phyloP scores from a whole-genome alignment of 257 asterid genomes.

The Rubia yunnanensis region DNA sequence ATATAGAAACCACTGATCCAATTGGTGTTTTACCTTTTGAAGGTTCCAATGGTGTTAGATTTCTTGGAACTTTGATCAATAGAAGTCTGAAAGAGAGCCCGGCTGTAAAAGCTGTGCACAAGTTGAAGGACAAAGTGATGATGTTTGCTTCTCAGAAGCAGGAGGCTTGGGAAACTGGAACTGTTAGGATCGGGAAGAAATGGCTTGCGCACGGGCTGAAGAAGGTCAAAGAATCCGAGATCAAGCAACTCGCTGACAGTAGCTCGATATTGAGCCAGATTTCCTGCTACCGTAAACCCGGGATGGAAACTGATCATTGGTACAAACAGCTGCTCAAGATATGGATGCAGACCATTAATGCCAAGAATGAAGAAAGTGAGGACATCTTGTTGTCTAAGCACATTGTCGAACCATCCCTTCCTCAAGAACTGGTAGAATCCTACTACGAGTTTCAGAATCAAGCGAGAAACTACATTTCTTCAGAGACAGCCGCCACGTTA shows the following conservation, averaged over 20 bases:
- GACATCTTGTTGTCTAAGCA: conserved; percentile 45
- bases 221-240: conserved; percentile 92
- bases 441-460: conserved; percentile 56
- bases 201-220: conserved; percentile 86
- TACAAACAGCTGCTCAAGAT: conserved; percentile 59
- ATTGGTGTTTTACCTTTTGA: conserved; percentile 41
- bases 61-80: conserved; percentile 61
- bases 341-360: conserved; percentile 65
- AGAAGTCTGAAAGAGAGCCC: conserved; percentile 51
- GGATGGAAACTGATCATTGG: conserved; percentile 94
- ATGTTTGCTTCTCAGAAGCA: conserved; percentile 24
- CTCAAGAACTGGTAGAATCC: conserved; percentile 62
- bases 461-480: conserved; percentile 51
- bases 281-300: conserved; percentile 59
- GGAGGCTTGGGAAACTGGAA: conserved; percentile 63
- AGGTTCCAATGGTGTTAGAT: conserved; percentile 46
- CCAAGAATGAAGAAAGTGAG: conserved; percentile 32
- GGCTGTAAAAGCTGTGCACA: conserved; percentile 70
- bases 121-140: conserved; percentile 34
- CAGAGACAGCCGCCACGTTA: conserved; percentile 65
- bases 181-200: conserved; percentile 70
- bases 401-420: conserved; percentile 74
- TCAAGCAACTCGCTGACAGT: conserved; percentile 50
- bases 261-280: conserved; percentile 50
- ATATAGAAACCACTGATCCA: conserved; percentile 41